A percentile compares a stretch with the other conserved stretches of the same genome.
phyloP scores from a whole-genome alignment of 306 rosid species.

The Cicer cuneatum region DNA sequence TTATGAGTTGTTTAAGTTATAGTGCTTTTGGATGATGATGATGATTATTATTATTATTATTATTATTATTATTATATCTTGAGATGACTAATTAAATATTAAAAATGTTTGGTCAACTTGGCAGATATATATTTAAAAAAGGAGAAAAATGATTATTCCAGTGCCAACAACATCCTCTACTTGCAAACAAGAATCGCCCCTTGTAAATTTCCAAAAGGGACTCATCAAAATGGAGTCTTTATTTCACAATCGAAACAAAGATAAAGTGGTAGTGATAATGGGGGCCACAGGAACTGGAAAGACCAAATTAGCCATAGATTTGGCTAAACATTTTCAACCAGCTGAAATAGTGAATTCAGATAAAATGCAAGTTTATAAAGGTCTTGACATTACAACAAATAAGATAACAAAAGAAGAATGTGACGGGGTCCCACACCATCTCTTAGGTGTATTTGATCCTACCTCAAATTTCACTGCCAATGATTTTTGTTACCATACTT shows the following conservation, averaged over 20 bases:
- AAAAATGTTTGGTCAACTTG: conserved; percentile 47
- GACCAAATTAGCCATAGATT: conserved; percentile 75
- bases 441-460: conserved; percentile 54
- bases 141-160: conserved; percentile 42
- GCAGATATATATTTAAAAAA: conserved; percentile 49
- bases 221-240: conserved; percentile 48
- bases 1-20: conserved; percentile 32
- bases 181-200: conserved; percentile 61
- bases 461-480: conserved; percentile 41
- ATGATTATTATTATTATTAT: neutral
- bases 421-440: conserved; percentile 75
- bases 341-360: conserved; percentile 84
- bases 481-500: conserved; percentile 53
- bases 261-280: conserved; percentile 69
- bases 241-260: conserved; percentile 52
- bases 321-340: conserved; percentile 60
- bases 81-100: neutral
- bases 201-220: conserved; percentile 55
- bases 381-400: conserved; percentile 75
- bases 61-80: neutral
- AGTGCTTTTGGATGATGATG: conserved; percentile 24
- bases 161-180: conserved; percentile 27
- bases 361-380: conserved; percentile 82
- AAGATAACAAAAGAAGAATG: conserved; percentile 69
- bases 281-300: conserved; percentile 93